Percentiles rank a stretch among this genome's conserved stretches.
phyloP scores from a whole-genome alignment of 2,329 filamentous ascomycete species.

The Diaporthe nobilis region DNA sequence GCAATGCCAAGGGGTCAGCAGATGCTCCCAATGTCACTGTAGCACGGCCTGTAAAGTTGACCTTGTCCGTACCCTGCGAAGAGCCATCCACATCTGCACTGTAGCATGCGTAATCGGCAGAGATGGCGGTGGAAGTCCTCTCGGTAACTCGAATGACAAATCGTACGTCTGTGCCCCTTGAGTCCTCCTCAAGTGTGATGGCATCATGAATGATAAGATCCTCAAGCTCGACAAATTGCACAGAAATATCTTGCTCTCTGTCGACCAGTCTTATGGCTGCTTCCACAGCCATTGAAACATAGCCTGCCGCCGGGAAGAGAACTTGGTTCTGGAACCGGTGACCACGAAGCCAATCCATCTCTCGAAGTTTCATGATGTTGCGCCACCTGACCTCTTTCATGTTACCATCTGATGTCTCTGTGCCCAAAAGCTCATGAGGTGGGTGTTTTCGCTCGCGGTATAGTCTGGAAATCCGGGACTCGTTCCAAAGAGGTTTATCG shows the following conservation, averaged over 20 bases:
- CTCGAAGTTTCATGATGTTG: slow-evolving; percentile 31
- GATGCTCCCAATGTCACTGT: background rate
- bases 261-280: slow-evolving; percentile 50
- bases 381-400: slow-evolving; percentile 33
- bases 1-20: background rate
- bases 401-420: too few species aligned
- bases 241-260: background rate
- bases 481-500: slow-evolving; percentile 5
- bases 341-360: slow-evolving; percentile 54
- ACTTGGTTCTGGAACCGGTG: slow-evolving; percentile 54
- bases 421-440: too few species aligned
- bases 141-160: slow-evolving; percentile 1
- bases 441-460: background rate
- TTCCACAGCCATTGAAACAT: slow-evolving; percentile 60
- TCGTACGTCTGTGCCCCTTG: slow-evolving; percentile 25
- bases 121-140: background rate
- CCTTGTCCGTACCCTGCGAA: background rate
- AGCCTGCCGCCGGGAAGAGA: slow-evolving; percentile 61
- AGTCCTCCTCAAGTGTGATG: slow-evolving; percentile 38
- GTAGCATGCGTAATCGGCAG: background rate
- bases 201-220: slow-evolving; percentile 43
- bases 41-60: too few species aligned
- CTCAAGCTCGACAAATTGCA: slow-evolving; percentile 13
- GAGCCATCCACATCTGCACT: background rate
- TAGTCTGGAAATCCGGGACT: slow-evolving; percentile 31